phyloP scores from a whole-genome alignment of 1,284 basidiomycete genomes.

The Trichosporon coremiiforme region DNA sequence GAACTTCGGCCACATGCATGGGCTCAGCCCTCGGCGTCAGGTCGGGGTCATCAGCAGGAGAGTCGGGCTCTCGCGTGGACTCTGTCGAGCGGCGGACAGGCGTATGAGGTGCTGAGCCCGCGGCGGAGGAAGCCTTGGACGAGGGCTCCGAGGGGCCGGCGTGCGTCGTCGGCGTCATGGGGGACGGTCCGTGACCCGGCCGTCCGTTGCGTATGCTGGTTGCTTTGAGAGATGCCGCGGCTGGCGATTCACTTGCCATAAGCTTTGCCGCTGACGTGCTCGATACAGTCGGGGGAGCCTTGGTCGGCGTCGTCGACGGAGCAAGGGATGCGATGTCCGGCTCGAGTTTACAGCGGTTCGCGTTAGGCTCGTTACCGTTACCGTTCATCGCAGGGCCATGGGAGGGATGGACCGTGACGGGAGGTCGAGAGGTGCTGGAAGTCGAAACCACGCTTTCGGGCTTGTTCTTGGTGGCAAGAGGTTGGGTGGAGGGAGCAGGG shows the following conservation, averaged over 20 bases:
- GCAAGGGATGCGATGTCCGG: slow-evolving; percentile 1
- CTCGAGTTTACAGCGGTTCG: slow-evolving; percentile 23
- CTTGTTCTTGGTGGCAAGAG: slow-evolving; percentile 1
- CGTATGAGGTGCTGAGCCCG: background rate
- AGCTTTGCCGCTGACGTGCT: slow-evolving; percentile 9
- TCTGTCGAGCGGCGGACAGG: slow-evolving; percentile 2
- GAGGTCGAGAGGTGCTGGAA: background rate
- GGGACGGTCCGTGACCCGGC: background rate
- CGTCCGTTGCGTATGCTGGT: background rate
- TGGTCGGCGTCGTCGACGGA: slow-evolving; percentile 10
- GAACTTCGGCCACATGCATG: slow-evolving; percentile 16
- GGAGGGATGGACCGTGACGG: background rate
- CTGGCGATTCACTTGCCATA: slow-evolving; percentile 1
- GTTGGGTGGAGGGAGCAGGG: background rate
- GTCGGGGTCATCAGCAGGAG: slow-evolving; percentile 9
- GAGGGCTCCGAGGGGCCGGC: background rate
- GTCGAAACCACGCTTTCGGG: background rate
- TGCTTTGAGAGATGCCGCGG: slow-evolving; percentile 1
- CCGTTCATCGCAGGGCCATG: background rate
- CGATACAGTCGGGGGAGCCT: background rate
- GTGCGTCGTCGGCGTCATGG: background rate
- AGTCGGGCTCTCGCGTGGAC: background rate
- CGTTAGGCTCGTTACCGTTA: background rate
- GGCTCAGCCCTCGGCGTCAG: slow-evolving; percentile 16
- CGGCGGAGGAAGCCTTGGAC: slow-evolving; percentile 4